phyloP scores from a whole-genome alignment of 2,329 filamentous ascomycete species.

The Botrytis fragariae region DNA sequence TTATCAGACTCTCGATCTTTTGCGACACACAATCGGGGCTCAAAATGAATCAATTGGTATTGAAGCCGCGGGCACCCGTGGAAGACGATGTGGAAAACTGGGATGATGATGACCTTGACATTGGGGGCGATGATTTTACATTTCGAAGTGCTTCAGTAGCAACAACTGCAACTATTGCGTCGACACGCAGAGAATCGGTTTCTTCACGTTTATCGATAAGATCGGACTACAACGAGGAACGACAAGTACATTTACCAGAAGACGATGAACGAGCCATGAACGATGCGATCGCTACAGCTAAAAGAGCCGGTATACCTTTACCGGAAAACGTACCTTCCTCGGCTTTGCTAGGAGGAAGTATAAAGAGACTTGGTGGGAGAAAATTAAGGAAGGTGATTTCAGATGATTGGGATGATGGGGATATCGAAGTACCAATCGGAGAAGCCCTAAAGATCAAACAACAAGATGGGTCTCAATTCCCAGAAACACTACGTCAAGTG shows the following conservation, averaged over 20 bases:
- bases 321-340: constrained; percentile 84
- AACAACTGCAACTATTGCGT: constrained; percentile 43
- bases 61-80: constrained; percentile 37
- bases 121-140: constrained; percentile 64
- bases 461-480: constrained; percentile 59
- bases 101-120: constrained; percentile 74
- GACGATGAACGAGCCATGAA: constrained; percentile 81
- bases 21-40: neutral
- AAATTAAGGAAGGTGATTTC: constrained; percentile 71
- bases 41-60: constrained; percentile 37
- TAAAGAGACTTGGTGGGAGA: constrained; percentile 79
- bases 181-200: constrained; percentile 68
- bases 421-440: constrained; percentile 66
- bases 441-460: constrained; percentile 62
- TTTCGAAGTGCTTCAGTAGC: constrained; percentile 49
- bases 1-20: neutral
- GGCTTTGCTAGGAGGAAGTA: constrained; percentile 86
- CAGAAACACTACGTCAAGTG: constrained; percentile 66
- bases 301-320: constrained; percentile 86
- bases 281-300: constrained; percentile 83
- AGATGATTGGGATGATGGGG: constrained; percentile 78
- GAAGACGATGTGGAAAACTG: constrained; percentile 69
- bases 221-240: constrained; percentile 60
- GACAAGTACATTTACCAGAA: constrained; percentile 78
- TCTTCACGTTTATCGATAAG: constrained; percentile 45